phyloP scores from a whole-genome alignment of 225 moss, liverwort and hornwort species.

The Marchantia polymorpha region DNA sequence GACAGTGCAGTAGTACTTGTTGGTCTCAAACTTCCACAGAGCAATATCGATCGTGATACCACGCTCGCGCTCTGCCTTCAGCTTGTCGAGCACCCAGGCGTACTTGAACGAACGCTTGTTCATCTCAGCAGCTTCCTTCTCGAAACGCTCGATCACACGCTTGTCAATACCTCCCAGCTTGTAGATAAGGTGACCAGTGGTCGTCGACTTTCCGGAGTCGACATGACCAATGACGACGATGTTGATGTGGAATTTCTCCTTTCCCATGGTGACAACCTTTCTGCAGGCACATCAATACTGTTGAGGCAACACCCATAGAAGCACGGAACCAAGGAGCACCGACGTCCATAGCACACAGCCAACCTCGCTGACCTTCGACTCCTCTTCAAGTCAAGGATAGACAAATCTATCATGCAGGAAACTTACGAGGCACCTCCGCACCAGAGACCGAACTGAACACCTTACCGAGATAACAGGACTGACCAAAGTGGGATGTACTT shows the following conservation, averaged over 20 bases:
- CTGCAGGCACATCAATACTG: too few relatives aligned
- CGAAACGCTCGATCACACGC: conserved; percentile 53
- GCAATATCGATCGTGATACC: conserved; percentile 56
- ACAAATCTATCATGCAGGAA: too few relatives aligned
- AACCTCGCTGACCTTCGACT: too few relatives aligned
- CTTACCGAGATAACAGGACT: too few relatives aligned
- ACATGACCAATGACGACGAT: conserved; percentile 55
- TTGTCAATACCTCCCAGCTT: conserved; percentile 58
- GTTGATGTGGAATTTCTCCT: conserved; percentile 53
- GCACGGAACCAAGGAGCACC: too few relatives aligned
- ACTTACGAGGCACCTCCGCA: too few relatives aligned
- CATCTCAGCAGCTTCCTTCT: conserved; percentile 56
- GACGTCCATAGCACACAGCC: too few relatives aligned
- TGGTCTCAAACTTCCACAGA: conserved; percentile 53
- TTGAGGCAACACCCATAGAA: too few relatives aligned
- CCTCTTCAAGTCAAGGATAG: too few relatives aligned
- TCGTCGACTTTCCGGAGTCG: conserved; percentile 57
- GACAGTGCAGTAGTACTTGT: conserved; percentile 46
- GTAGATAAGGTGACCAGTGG: conserved; percentile 54
- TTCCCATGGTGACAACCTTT: conserved; percentile 27
- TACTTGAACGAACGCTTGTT: conserved; percentile 58
- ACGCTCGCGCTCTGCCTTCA: conserved; percentile 56
- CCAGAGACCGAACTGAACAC: too few relatives aligned
- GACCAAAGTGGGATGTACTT: too few relatives aligned
- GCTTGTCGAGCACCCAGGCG: conserved; percentile 55